A percentile compares a stretch with the other conserved stretches of the same genome.
Conservation (phyloP, 1,139 yeast genomes). For the Sugiyamaella xylanicola region DNA sequence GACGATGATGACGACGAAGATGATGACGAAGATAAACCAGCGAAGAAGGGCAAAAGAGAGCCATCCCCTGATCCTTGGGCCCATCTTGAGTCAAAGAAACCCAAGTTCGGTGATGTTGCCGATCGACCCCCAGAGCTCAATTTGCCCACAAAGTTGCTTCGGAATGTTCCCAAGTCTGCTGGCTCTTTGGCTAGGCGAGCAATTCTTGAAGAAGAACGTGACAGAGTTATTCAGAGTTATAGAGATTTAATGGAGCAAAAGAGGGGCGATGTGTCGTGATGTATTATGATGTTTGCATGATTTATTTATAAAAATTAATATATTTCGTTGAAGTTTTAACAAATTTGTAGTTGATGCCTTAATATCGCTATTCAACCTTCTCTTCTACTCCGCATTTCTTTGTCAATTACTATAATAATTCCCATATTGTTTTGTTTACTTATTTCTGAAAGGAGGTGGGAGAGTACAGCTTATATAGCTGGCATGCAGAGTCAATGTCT, state of each 20-base stretch:
- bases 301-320: slow-evolving; percentile 2
- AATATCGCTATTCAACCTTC: too few relatives aligned
- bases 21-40: slow-evolving; percentile 31
- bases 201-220: slow-evolving; percentile 44
- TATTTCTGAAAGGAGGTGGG: not conserved
- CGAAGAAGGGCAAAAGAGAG: slow-evolving; percentile 35
- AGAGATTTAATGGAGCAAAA: slow-evolving; percentile 38
- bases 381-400: too few relatives aligned
- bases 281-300: not conserved
- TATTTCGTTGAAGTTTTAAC: too few relatives aligned
- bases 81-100: slow-evolving; percentile 36
- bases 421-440: not conserved
- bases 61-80: slow-evolving; percentile 48
- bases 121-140: slow-evolving; percentile 47
- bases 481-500: too few relatives aligned
- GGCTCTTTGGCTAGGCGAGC: slow-evolving; percentile 46
- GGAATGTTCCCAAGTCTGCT: slow-evolving; percentile 46
- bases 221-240: slow-evolving; percentile 42
- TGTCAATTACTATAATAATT: not conserved
- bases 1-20: slow-evolving; percentile 33
- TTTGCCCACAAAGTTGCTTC: slow-evolving; percentile 36
- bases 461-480: too few relatives aligned
- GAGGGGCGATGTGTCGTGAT: slow-evolving; percentile 17
- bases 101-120: slow-evolving; percentile 48
- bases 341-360: too few relatives aligned